A percentile compares a stretch with the other conserved stretches of the same genome.
These are phyloP conservation scores for Trichosporon coremiiforme DNA, from an alignment of 1,284 basidiomycete species.

Conservation along the genomic window DNA sequence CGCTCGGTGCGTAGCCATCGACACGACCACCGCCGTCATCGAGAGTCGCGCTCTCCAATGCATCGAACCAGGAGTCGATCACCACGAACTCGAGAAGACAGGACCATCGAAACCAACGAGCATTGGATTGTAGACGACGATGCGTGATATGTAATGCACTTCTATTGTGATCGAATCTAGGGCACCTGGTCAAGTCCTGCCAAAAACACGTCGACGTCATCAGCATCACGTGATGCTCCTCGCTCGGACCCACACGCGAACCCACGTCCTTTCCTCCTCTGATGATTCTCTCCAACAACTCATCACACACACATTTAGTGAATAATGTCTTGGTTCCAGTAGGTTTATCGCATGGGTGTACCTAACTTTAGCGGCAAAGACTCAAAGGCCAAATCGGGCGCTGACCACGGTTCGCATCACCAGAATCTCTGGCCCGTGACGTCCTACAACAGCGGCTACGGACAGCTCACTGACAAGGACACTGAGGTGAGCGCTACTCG, in stretches of 20 bases:
- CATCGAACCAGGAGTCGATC: too few species aligned
- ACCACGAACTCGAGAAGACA: too few species aligned
- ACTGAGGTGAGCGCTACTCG: conserved; percentile 43
- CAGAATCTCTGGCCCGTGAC: conserved; percentile 76
- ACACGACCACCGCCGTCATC: too few species aligned
- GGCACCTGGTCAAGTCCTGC: too few species aligned
- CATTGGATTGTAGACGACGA: conserved; percentile 19
- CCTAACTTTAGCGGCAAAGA: conserved; percentile 14
- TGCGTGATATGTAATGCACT: background rate
- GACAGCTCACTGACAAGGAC: conserved; percentile 48
- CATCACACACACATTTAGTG: too few species aligned
- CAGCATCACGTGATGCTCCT: background rate
- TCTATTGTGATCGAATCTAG: too few species aligned
- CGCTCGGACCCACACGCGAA: background rate
- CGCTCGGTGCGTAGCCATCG: too few species aligned
- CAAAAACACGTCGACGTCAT: background rate
- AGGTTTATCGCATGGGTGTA: background rate
- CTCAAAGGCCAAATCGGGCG: background rate
- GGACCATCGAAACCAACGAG: too few species aligned
- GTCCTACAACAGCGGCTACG: conserved; percentile 51
- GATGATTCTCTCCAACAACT: background rate
- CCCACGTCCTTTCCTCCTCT: background rate
- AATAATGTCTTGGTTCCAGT: conserved; percentile 30
- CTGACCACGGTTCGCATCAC: conserved; percentile 46
- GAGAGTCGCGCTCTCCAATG: too few species aligned